Evolutionary conservation across 495 filamentous ascomycete genomes (phyloP).

Genomic region (Xylaria scruposa): DNA sequence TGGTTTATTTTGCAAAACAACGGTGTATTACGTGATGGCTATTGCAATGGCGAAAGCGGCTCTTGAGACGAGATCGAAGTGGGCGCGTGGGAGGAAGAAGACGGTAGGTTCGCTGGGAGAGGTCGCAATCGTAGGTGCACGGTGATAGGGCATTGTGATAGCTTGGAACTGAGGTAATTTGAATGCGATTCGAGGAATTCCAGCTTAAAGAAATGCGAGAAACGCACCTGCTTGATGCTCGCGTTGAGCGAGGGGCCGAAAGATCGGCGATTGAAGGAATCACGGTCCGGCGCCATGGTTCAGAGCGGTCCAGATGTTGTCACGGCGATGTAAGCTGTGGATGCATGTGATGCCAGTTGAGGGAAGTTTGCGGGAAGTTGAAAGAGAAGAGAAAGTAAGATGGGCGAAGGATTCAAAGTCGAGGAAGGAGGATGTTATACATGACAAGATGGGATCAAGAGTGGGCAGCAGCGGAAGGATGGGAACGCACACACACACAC

Average conservation of each 20-base stretch:
- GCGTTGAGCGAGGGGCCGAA: slow-evolving; percentile 51
- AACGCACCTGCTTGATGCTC: slow-evolving; percentile 55
- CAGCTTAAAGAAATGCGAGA: slow-evolving; percentile 28
- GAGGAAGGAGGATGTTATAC: neutral
- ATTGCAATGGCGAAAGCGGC: neutral
- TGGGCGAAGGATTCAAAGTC: neutral
- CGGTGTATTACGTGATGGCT: neutral
- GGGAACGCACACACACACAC: neutral
- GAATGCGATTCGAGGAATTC: slow-evolving; percentile 1
- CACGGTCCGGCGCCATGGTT: slow-evolving; percentile 43
- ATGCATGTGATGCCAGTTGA: slow-evolving; percentile 38
- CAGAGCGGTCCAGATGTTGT: slow-evolving; percentile 36
- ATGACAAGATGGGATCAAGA: neutral
- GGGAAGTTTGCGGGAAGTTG: neutral
- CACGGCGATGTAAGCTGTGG: slow-evolving; percentile 23
- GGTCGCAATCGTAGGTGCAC: slow-evolving; percentile 16
- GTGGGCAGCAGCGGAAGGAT: neutral
- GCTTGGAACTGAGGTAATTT: neutral
- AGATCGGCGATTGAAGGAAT: slow-evolving; percentile 51
- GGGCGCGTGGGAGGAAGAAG: slow-evolving; percentile 12
- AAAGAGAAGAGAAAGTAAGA: neutral
- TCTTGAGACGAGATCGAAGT: neutral
- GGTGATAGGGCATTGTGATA: neutral
- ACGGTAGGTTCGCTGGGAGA: neutral
- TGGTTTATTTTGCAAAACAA: slow-evolving; percentile 1